These are phyloP conservation scores for Debaryomyces nepalensis DNA, from an alignment of 1,139 yeast species.

Conservation along the genomic window DNA sequence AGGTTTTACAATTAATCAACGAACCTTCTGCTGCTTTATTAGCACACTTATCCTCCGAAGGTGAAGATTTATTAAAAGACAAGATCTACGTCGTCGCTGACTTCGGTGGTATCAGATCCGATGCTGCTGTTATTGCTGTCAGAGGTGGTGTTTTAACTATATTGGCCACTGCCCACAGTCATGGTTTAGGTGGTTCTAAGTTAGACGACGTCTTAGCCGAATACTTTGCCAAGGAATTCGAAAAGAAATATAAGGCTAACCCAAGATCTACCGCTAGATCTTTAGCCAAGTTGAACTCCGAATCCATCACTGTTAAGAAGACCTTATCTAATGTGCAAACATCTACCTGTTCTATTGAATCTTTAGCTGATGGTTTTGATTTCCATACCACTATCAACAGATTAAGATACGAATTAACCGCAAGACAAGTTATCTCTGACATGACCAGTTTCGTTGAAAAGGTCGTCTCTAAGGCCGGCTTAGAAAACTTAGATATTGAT, in stretches of 20 bases:
- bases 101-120: slow-evolving; percentile 96
- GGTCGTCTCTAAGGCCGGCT: slow-evolving; percentile 78
- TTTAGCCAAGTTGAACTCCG: slow-evolving; percentile 84
- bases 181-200: slow-evolving; percentile 83
- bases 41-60: slow-evolving; percentile 66
- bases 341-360: slow-evolving; percentile 92
- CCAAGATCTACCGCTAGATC: slow-evolving; percentile 85
- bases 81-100: slow-evolving; percentile 91
- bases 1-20: slow-evolving; percentile 83
- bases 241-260: slow-evolving; percentile 82
- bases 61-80: slow-evolving; percentile 64
- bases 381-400: slow-evolving; percentile 93
- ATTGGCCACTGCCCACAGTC: slow-evolving; percentile 83
- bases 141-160: slow-evolving; percentile 94
- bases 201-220: slow-evolving; percentile 83
- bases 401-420: slow-evolving; percentile 88
- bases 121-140: slow-evolving; percentile 90
- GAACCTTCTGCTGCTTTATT: slow-evolving; percentile 94
- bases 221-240: slow-evolving; percentile 89
- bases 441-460: slow-evolving; percentile 78
- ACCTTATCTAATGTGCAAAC: slow-evolving; percentile 89
- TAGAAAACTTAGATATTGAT: slow-evolving; percentile 85
- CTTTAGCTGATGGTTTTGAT: slow-evolving; percentile 92
- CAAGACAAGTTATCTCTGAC: slow-evolving; percentile 75
- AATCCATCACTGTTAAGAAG: slow-evolving; percentile 84